Conservation (phyloP, 1,284 basidiomycete genomes). For the Retiboletus flavoniger region DNA sequence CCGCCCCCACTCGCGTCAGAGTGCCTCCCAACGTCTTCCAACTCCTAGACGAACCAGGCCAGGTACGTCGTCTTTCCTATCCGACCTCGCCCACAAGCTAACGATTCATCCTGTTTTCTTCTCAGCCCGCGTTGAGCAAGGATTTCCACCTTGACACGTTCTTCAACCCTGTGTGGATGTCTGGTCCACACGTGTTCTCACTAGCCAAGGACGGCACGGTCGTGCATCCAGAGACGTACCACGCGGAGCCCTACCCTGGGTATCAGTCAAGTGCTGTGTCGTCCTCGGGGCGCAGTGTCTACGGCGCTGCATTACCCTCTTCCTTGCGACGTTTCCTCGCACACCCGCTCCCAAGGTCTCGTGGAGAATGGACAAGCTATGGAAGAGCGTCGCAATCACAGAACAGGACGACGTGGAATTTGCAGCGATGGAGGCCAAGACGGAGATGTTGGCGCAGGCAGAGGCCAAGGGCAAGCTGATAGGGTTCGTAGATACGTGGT, state of each 20-base stretch:
- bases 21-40: not conserved
- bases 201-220: slow-evolving; percentile 15
- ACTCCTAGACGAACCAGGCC: not conserved
- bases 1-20: not conserved
- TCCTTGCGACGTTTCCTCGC: not conserved
- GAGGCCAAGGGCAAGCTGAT: slow-evolving; percentile 7
- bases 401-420: slow-evolving; percentile 30
- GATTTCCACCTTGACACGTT: slow-evolving; percentile 24
- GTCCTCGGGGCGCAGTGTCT: not conserved
- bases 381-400: slow-evolving; percentile 32
- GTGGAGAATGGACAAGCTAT: slow-evolving; percentile 18
- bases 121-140: not conserved
- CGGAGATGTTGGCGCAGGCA: not conserved
- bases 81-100: not conserved
- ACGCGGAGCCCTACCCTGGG: slow-evolving; percentile 7
- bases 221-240: slow-evolving; percentile 9
- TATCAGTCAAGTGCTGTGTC: not conserved
- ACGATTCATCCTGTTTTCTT: not conserved
- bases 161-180: slow-evolving; percentile 26
- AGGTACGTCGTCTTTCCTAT: slow-evolving; percentile 1
- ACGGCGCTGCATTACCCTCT: not conserved
- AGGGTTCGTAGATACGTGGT: slow-evolving; percentile 24
- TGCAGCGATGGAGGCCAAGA: not conserved
- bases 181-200: slow-evolving; percentile 20
- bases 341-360: not conserved